Base-by-base conservation (phyloP, 2,329 filamentous ascomycete species). In the Cercospora berteroae region DNA sequence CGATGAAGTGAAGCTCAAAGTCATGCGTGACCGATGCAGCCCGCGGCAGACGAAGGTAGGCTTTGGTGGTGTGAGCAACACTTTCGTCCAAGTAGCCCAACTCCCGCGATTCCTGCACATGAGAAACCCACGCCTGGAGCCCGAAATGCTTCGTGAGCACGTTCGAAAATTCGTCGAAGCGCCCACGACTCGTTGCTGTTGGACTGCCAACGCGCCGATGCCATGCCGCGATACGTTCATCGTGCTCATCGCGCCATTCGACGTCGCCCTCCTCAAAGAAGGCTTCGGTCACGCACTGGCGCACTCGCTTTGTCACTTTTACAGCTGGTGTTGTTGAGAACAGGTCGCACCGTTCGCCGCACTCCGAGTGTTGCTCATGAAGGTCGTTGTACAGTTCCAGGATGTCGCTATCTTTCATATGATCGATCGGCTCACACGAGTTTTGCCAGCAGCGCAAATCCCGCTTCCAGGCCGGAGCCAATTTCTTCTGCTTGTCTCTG, bases 131-230 rank as follows among this genome's bases (percentile, higher is more conserved):
- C 13, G 33, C 8, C 5, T 59, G 12, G 7, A 68, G 58, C 5
- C 66, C 66, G 36, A 68, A 68, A 39, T 68, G 44, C 20, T 60
- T 63, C 8, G 8, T 10, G n/a, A 68, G 33, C 20, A 68, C 10
- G 2, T 10, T 44, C 5, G 36, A 25, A 3, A 60, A 13, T 2
- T 16, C 23, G 23, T 48, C 57, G 23, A 60, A 60, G 7, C 3
- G 36, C 1, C 61, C 63, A 27, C 63, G 56, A 36, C 56, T 56
- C 12, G 10, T 6, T 1, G 3, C 0, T 1, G 62, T 52, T 18
- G 48, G 48, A 12, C 10, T 7, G 20, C 58, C 57, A 23, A 52
- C 42, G 5, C 42, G 56, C 0, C 5, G 1, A 23, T 31, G 42
- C 56, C 56, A 65, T 2, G 10, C 18, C 2, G 12, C 4, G 4